These are phyloP conservation scores for Eucalyptus camaldulensis DNA, from an alignment of 345 rosid species.

Conservation along the genomic window DNA sequence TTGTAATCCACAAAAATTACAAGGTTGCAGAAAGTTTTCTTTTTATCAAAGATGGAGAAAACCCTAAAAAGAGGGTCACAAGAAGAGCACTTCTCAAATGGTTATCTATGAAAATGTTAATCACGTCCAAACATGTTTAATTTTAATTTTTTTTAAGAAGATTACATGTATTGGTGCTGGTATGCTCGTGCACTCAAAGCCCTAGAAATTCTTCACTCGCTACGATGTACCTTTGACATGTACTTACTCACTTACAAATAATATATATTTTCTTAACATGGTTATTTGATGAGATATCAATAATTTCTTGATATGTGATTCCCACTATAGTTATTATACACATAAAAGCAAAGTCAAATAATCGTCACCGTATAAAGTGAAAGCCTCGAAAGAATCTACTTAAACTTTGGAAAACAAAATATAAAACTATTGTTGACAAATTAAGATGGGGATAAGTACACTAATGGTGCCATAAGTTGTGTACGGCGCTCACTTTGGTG, in stretches of 20 bases:
- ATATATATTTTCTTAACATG: not conserved
- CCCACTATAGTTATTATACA: not conserved
- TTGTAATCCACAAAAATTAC: not conserved
- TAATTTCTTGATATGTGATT: not conserved
- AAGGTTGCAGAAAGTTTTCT: not conserved
- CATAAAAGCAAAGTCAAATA: not conserved
- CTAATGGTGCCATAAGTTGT: too few relatives aligned
- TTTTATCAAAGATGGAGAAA: not conserved
- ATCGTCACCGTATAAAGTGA: not conserved
- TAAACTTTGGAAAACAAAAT: not conserved
- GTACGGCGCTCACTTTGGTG: too few relatives aligned
- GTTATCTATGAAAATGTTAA: not conserved
- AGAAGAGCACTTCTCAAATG: not conserved
- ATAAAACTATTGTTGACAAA: not conserved
- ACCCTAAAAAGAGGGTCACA: not conserved
- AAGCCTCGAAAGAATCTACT: not conserved
- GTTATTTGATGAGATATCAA: not conserved
- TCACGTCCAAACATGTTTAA: not conserved
- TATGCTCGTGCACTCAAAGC: not conserved
- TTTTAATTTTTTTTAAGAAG: not conserved
- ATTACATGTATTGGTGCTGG: not conserved
- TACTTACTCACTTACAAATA: not conserved
- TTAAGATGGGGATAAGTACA: too few relatives aligned
- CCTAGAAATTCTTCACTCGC: not conserved
- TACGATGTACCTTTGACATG: not conserved